A percentile compares a stretch with the other conserved stretches of the same genome.
Evolutionary conservation across 495 filamentous ascomycete genomes (phyloP).

Genomic region (Hypoxylon crocopeplum): DNA sequence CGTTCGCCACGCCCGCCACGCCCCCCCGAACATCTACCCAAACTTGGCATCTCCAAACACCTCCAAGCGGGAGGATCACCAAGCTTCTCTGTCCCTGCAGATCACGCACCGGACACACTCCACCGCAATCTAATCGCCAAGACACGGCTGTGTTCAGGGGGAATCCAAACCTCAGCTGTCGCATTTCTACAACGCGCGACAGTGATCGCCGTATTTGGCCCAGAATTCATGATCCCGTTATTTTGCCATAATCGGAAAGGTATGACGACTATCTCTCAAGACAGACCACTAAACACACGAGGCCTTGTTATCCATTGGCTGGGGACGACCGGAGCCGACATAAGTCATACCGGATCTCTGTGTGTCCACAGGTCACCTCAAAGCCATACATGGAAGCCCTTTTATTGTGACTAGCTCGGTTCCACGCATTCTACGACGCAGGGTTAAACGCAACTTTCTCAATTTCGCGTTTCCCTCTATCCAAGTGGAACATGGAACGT

Average conservation of each 20-base stretch:
- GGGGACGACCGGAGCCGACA: conserved; percentile 12
- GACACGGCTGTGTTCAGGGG: background rate
- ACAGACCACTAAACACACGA: conserved; percentile 7
- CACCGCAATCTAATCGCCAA: conserved; percentile 29
- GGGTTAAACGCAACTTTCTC: conserved; percentile 8
- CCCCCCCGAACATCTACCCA: background rate
- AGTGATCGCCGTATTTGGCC: conserved; percentile 26
- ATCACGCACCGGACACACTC: background rate
- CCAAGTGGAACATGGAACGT: conserved; percentile 4
- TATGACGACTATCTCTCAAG: conserved; percentile 12
- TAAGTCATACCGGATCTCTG: conserved; percentile 15
- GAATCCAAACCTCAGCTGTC: conserved; percentile 26
- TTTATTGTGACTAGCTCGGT: conserved; percentile 17
- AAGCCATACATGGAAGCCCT: too few relatives aligned
- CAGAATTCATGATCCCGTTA: conserved; percentile 10
- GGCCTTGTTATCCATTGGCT: conserved; percentile 17
- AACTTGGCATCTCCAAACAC: too few relatives aligned
- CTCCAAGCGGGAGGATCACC: conserved; percentile 18
- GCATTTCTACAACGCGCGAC: conserved; percentile 15
- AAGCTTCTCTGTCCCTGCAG: conserved; percentile 31
- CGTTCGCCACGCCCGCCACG: conserved; percentile 4
- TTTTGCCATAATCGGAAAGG: conserved; percentile 10
- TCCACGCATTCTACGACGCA: conserved; percentile 8
- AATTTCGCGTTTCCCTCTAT: too few relatives aligned
- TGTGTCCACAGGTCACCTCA: background rate